Conservation (phyloP, 148 eudicot genomes). For the Oxyria digyna region DNA sequence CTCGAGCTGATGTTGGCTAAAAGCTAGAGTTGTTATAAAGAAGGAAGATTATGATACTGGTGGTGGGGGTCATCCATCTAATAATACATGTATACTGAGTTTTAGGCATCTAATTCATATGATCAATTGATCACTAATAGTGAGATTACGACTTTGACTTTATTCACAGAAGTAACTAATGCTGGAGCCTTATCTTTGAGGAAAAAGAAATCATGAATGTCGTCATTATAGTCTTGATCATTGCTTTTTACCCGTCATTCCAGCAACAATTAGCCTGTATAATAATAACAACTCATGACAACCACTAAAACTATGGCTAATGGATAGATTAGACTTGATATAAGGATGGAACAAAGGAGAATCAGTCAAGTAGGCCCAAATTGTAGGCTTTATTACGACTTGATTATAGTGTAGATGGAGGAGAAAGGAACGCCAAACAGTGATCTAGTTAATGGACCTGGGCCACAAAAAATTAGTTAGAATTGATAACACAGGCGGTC, state of each 20-base stretch:
- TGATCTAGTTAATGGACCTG: not conserved
- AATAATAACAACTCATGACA: not conserved
- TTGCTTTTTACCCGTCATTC: constrained; percentile 45
- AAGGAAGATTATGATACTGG: too few relatives aligned
- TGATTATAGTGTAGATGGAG: not conserved
- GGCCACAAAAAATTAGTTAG: not conserved
- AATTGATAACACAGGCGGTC: too few relatives aligned
- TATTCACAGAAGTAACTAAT: not conserved
- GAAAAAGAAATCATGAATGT: not conserved
- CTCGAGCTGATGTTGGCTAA: not conserved
- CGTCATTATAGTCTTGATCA: not conserved
- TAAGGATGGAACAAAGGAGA: not conserved
- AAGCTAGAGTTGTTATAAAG: not conserved
- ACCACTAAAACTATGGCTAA: not conserved
- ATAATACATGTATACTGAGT: too few relatives aligned
- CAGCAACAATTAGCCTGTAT: constrained; percentile 78
- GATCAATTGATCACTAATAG: too few relatives aligned
- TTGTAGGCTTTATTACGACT: not conserved
- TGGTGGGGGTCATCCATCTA: too few relatives aligned
- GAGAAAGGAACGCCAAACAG: not conserved
- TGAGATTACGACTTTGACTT: too few relatives aligned
- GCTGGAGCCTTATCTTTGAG: not conserved
- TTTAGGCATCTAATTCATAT: too few relatives aligned
- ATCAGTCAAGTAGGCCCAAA: not conserved
- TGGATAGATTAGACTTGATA: not conserved